Evolutionary conservation across 257 asterid genomes (phyloP).

Genomic region (Solanum bukasovii): DNA sequence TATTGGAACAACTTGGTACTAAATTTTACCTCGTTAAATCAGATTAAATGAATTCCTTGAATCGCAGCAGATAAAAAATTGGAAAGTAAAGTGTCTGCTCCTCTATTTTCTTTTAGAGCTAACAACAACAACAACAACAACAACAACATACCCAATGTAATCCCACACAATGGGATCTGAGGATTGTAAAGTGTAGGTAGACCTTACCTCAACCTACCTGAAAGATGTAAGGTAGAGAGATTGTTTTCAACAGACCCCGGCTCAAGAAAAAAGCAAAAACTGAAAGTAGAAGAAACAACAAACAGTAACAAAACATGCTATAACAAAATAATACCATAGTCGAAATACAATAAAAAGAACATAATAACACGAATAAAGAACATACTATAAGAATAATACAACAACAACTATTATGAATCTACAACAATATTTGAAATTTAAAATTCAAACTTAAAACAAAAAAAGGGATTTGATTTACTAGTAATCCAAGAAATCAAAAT

Average conservation of each 20-base stretch:
- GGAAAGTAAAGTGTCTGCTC: not conserved
- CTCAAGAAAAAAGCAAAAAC: too few relatives aligned
- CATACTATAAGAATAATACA: not conserved
- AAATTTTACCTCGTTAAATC: not conserved
- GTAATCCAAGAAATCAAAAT: constrained; percentile 17
- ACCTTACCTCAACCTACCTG: not conserved
- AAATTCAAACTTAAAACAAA: too few relatives aligned
- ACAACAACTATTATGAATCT: not conserved
- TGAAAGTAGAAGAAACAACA: not conserved
- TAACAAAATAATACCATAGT: too few relatives aligned
- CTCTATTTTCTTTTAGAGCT: not conserved
- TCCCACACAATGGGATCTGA: too few relatives aligned
- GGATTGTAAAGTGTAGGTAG: too few relatives aligned
- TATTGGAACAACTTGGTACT: too few relatives aligned
- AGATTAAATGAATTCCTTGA: not conserved
- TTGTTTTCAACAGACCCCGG: too few relatives aligned
- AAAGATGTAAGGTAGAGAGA: too few relatives aligned
- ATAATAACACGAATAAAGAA: too few relatives aligned
- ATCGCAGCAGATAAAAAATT: not conserved
- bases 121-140: too few relatives aligned
- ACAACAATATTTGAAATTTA: not conserved
- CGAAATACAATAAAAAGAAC: too few relatives aligned
- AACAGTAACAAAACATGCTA: not conserved
- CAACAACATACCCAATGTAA: too few relatives aligned
- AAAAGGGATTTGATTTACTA: not conserved